Evolutionary conservation across 106 monocot genomes (phyloP).

Genomic region (Xerophyta viscosa): DNA sequence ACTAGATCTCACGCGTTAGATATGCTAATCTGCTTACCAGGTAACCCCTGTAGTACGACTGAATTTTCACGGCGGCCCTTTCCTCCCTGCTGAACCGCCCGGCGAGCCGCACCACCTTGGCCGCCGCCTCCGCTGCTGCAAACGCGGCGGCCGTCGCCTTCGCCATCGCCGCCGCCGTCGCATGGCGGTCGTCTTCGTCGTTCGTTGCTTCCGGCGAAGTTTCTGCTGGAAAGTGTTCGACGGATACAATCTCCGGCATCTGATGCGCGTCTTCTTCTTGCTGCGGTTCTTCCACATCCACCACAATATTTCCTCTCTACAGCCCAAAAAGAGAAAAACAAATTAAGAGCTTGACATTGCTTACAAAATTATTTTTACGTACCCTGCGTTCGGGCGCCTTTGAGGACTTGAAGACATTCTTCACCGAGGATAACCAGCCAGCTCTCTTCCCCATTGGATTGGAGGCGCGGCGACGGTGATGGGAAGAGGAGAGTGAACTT

Average conservation of each 20-base stretch:
- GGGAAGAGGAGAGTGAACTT: no score
- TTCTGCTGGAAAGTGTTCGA: conserved; percentile 62
- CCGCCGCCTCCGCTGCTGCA: conserved; percentile 48
- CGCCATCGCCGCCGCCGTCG: conserved; percentile 33
- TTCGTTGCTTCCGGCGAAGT: conserved; percentile 43
- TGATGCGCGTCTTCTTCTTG: conserved; percentile 11
- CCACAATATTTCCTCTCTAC: not conserved
- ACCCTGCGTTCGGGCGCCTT: not conserved
- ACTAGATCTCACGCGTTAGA: not conserved
- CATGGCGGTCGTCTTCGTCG: conserved; percentile 22
- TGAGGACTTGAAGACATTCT: conserved; percentile 58
- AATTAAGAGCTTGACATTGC: conserved; percentile 2
- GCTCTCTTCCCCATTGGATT: conserved; percentile 37
- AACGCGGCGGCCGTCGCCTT: conserved; percentile 42
- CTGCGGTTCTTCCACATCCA: conserved; percentile 3
- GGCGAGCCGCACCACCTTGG: conserved; percentile 52
- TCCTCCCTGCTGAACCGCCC: conserved; percentile 45
- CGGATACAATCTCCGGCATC: conserved; percentile 54
- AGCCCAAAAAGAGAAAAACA: not conserved
- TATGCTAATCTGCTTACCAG: conserved; percentile 28
- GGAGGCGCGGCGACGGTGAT: no score
- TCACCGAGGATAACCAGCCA: conserved; percentile 57
- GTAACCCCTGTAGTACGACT: conserved; percentile 71
- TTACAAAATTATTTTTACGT: no score
- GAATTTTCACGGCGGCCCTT: conserved; percentile 58